Evolutionary conservation across 768 basidiomycete species (phyloP).

Genomic region (Gelatoporia subvermispora): DNA sequence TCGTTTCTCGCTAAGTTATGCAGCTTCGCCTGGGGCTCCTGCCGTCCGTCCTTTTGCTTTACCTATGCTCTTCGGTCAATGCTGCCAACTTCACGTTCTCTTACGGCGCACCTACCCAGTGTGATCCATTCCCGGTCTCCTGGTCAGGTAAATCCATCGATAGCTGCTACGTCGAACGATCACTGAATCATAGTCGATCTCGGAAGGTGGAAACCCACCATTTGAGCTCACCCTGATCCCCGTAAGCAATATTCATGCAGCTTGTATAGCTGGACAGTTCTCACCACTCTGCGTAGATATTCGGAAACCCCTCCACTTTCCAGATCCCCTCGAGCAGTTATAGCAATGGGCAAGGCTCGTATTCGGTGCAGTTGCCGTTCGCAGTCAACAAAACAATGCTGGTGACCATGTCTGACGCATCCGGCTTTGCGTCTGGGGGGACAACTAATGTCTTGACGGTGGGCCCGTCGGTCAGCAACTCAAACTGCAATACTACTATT

Average conservation of each 20-base stretch:
- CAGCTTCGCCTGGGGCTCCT: slow-evolving; percentile 16
- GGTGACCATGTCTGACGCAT: slow-evolving; percentile 66
- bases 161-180: background rate
- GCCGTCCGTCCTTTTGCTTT: slow-evolving; percentile 16
- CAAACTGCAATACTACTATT: slow-evolving; percentile 44
- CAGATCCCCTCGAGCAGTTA: slow-evolving; percentile 53
- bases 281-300: slow-evolving; percentile 36
- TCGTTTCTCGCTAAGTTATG: slow-evolving; percentile 6
- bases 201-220: slow-evolving; percentile 53
- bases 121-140: slow-evolving; percentile 53
- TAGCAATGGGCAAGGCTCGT: slow-evolving; percentile 50
- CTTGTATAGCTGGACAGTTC: background rate
- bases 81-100: slow-evolving; percentile 43
- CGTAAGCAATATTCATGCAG: slow-evolving; percentile 28
- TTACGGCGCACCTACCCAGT: slow-evolving; percentile 49
- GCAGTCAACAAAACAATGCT: slow-evolving; percentile 37
- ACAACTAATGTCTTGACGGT: slow-evolving; percentile 45
- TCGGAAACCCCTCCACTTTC: slow-evolving; percentile 47
- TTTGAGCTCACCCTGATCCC: slow-evolving; percentile 47
- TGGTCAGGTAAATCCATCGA: slow-evolving; percentile 54
- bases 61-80: slow-evolving; percentile 10
- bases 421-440: slow-evolving; percentile 66
- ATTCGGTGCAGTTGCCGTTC: slow-evolving; percentile 41
- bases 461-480: slow-evolving; percentile 35
- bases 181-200: slow-evolving; percentile 1